Evolutionary conservation across 768 basidiomycete genomes (phyloP).

Genomic region (Hirschioporus abietinus): DNA sequence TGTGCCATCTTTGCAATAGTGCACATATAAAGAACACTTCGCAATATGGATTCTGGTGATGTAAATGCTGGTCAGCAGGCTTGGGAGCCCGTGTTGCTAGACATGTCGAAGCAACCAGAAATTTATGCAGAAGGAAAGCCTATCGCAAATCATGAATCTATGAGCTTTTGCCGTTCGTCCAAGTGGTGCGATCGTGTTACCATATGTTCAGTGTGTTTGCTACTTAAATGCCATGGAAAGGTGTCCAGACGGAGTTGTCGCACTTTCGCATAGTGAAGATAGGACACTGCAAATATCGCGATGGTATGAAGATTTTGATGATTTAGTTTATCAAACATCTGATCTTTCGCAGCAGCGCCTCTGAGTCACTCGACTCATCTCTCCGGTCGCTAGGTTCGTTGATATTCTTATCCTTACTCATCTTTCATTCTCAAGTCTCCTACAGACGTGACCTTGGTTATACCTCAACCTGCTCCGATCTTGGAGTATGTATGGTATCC

Average conservation of each 20-base stretch:
- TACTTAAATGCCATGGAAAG: slow-evolving; percentile 29
- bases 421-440: slow-evolving; percentile 7
- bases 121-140: neutral
- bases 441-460: slow-evolving; percentile 17
- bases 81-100: neutral
- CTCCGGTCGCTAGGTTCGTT: neutral
- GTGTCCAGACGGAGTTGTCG: slow-evolving; percentile 68
- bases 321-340: slow-evolving; percentile 3
- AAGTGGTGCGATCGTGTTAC: slow-evolving; percentile 40
- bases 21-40: neutral
- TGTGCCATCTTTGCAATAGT: neutral
- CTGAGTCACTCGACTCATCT: slow-evolving; percentile 1
- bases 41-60: neutral
- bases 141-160: slow-evolving; percentile 1
- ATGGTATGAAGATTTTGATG: slow-evolving; percentile 32
- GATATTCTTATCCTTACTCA: slow-evolving; percentile 9
- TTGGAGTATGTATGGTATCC: slow-evolving; percentile 87
- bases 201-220: no score
- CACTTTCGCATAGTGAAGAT: slow-evolving; percentile 70
- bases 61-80: neutral
- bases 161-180: slow-evolving; percentile 50
- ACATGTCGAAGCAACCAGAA: neutral
- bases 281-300: slow-evolving; percentile 52
- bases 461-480: slow-evolving; percentile 62
- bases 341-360: neutral